Evolutionary conservation across 2,329 filamentous ascomycete species (phyloP).

Genomic region (Arthrobotrys entomopaga): DNA sequence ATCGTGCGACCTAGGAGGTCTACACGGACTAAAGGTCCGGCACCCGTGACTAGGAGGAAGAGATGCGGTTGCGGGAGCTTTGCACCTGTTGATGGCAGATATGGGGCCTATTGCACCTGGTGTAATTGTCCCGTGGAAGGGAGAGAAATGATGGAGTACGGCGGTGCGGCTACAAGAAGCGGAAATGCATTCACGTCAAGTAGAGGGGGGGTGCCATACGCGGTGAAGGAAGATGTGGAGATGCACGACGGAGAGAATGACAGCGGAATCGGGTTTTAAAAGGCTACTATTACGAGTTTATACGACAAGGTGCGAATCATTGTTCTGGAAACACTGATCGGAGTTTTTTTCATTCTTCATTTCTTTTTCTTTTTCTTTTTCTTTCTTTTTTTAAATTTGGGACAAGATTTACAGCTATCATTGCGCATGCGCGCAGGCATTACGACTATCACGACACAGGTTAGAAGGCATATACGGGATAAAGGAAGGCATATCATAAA

Average conservation of each 20-base stretch:
- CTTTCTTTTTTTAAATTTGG: too few species aligned
- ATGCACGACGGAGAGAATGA: slow-evolving; percentile 20
- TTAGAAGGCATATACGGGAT: slow-evolving; percentile 11
- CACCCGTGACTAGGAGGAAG: slow-evolving; percentile 21
- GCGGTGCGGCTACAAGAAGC: slow-evolving; percentile 46
- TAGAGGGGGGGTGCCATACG: background rate
- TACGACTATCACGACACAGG: slow-evolving; percentile 4
- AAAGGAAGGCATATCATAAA: background rate
- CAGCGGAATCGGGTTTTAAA: slow-evolving; percentile 42
- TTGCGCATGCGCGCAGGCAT: background rate
- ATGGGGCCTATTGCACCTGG: slow-evolving; percentile 51
- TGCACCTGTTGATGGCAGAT: slow-evolving; percentile 29
- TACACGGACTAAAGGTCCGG: background rate
- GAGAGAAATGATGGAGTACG: slow-evolving; percentile 30
- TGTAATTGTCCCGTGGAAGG: slow-evolving; percentile 45
- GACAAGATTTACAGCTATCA: too few species aligned
- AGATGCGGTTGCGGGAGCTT: slow-evolving; percentile 41
- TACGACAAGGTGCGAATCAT: background rate
- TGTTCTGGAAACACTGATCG: slow-evolving; percentile 22
- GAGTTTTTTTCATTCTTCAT: slow-evolving; percentile 23
- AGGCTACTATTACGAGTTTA: background rate
- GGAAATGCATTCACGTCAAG: slow-evolving; percentile 13
- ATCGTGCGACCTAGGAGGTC: slow-evolving; percentile 38
- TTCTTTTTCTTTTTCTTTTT: background rate
- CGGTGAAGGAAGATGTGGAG: slow-evolving; percentile 13